Evolutionary conservation across 805 yeast genomes (phyloP).

Genomic region (Suhomyces sp.): DNA sequence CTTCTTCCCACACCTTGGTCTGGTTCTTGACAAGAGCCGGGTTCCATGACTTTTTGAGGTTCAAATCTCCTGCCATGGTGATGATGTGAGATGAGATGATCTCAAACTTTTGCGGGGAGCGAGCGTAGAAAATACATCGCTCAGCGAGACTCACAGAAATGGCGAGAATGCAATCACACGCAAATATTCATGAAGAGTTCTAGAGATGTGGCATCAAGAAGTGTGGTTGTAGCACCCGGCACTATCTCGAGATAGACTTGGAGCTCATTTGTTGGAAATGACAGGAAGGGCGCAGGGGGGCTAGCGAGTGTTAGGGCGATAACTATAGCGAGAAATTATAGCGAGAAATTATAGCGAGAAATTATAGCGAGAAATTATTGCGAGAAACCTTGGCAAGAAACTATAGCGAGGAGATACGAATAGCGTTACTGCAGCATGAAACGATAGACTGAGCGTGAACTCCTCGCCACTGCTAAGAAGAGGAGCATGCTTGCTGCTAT

Average conservation of each 20-base stretch:
- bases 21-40: constrained; percentile 85
- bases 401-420: too few species aligned
- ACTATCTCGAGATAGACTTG: neutral
- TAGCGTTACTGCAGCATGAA: too few species aligned
- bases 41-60: constrained; percentile 94
- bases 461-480: neutral
- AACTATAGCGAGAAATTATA: neutral
- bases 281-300: neutral
- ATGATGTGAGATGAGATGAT: neutral
- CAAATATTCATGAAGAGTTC: too few species aligned
- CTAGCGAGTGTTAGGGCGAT: neutral
- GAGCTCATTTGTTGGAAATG: neutral
- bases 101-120: neutral
- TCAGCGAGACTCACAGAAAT: neutral
- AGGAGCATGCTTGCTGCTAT: too few species aligned
- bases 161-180: neutral
- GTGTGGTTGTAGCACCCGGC: neutral
- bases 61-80: constrained; percentile 69
- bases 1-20: constrained; percentile 78
- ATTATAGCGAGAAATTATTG: too few species aligned
- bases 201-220: neutral
- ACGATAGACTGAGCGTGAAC: neutral
- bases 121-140: neutral
- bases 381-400: too few species aligned
- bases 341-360: neutral